A percentile compares a stretch with the other conserved stretches of the same genome.
phyloP scores from a whole-genome alignment of 176 grass and related monocot species.

The Tillandsia fasciculata region DNA sequence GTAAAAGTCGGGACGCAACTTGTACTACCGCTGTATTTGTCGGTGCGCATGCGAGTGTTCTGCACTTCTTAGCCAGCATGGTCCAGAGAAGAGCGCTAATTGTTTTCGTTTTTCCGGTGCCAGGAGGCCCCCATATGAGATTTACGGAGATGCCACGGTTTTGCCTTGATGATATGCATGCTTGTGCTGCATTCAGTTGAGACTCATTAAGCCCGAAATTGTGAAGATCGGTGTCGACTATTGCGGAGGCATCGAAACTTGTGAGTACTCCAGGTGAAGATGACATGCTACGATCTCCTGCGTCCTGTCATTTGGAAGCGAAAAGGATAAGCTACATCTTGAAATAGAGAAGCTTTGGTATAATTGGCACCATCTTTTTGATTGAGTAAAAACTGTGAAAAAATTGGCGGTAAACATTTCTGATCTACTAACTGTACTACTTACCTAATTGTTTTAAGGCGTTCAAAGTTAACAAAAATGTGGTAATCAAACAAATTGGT shows the following conservation, averaged over 20 bases:
- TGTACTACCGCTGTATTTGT: constrained; percentile 68
- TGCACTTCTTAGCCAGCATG: constrained; percentile 18
- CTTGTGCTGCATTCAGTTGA: constrained; percentile 28
- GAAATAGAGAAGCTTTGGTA: not conserved
- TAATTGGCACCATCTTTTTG: not conserved
- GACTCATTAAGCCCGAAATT: constrained; percentile 37
- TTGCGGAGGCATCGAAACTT: not conserved
- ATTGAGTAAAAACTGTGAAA: no score
- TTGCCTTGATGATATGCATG: constrained; percentile 35
- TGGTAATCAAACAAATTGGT: not conserved
- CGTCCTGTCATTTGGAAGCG: not conserved
- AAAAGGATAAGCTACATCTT: not conserved
- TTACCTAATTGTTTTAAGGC: no score
- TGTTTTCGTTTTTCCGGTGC: constrained; percentile 78
- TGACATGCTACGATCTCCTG: not conserved
- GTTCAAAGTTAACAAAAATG: no score
- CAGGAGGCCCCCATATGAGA: constrained; percentile 70
- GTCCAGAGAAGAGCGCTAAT: constrained; percentile 50
- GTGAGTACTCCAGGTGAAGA: not conserved
- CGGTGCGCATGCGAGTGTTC: constrained; percentile 53
- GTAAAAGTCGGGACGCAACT: constrained; percentile 37
- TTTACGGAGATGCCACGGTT: not conserved
- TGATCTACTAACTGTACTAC: no score
- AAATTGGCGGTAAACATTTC: no score
- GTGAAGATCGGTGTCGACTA: not conserved